Conservation (phyloP, 495 filamentous ascomycete species). For the Terfezia boudieri region DNA sequence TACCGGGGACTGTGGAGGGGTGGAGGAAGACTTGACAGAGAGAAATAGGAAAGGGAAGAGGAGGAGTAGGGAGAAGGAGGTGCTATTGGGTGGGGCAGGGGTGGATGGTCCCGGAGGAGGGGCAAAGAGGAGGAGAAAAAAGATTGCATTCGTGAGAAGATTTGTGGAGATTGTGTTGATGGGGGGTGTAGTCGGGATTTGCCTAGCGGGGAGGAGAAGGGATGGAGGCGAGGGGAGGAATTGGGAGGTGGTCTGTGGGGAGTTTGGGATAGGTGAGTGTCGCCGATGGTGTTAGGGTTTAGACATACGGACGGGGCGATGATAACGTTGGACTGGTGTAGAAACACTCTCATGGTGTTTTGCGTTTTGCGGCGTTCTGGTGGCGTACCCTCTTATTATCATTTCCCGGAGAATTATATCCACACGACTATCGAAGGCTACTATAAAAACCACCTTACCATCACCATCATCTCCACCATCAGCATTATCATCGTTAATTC, state of each 20-base stretch:
- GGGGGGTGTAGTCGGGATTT: slow-evolving; percentile 11
- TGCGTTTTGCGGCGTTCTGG: slow-evolving; percentile 3
- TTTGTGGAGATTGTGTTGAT: slow-evolving; percentile 14
- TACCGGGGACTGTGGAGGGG: slow-evolving; percentile 2
- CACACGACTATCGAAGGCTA: background rate
- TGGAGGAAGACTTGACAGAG: background rate
- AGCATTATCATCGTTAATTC: background rate
- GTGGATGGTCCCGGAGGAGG: background rate
- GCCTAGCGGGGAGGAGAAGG: slow-evolving; percentile 3
- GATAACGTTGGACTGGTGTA: background rate
- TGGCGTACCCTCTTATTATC: slow-evolving; percentile 11
- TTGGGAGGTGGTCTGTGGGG: slow-evolving; percentile 9
- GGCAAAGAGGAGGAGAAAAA: background rate
- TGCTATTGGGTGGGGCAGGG: background rate
- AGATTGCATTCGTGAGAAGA: slow-evolving; percentile 13
- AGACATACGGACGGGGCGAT: too few species aligned
- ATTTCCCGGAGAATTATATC: slow-evolving; percentile 3
- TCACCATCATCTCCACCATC: too few species aligned
- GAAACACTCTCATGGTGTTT: slow-evolving; percentile 9
- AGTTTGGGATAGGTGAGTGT: background rate
- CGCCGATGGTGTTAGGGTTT: background rate
- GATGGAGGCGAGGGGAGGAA: slow-evolving; percentile 5
- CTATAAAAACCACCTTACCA: too few species aligned
- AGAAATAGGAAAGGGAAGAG: slow-evolving; percentile 7
- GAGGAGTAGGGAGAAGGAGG: background rate